A percentile compares a stretch with the other conserved stretches of the same genome.
phyloP scores from a whole-genome alignment of 768 basidiomycete genomes.

The Cantharellus anzutake region DNA sequence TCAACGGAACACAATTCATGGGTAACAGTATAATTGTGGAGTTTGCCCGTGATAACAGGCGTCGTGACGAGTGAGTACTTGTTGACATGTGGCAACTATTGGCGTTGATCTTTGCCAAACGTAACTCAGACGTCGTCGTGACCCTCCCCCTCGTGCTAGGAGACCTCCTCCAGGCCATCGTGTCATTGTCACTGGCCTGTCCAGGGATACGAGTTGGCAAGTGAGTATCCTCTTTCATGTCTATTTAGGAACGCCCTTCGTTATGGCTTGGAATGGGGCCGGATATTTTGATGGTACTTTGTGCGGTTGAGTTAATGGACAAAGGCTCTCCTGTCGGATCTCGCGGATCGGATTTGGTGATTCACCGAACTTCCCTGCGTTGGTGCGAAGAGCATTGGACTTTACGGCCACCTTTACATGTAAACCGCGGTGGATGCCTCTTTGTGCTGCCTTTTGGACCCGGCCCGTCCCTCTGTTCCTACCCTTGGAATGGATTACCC shows the following conservation, averaged over 20 bases:
- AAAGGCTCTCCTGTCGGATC: background rate
- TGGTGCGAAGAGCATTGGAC: background rate
- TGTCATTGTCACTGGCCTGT: conserved; percentile 72
- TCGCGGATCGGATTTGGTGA: background rate
- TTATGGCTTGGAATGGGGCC: no score
- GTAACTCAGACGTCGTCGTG: background rate
- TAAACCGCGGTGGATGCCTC: no score
- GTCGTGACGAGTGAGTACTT: conserved; percentile 22
- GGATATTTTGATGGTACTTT: no score
- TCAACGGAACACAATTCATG: conserved; percentile 80
- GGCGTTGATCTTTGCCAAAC: no score
- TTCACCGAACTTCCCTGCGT: background rate
- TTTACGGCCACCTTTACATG: no score
- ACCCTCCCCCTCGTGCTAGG: conserved; percentile 34
- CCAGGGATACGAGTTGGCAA: conserved; percentile 97
- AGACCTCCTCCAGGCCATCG: conserved; percentile 51
- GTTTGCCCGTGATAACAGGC: conserved; percentile 83
- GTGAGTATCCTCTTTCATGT: conserved; percentile 33
- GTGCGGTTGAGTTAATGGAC: background rate
- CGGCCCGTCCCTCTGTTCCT: background rate
- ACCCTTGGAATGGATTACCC: background rate
- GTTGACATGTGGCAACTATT: background rate
- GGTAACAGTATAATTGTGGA: conserved; percentile 91
- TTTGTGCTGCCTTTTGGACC: background rate
- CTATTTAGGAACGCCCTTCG: background rate